Evolutionary conservation across 345 rosid genomes (phyloP), one percentile per base, ranked within the genome.

Genomic region (Pistacia atlantica): DNA sequence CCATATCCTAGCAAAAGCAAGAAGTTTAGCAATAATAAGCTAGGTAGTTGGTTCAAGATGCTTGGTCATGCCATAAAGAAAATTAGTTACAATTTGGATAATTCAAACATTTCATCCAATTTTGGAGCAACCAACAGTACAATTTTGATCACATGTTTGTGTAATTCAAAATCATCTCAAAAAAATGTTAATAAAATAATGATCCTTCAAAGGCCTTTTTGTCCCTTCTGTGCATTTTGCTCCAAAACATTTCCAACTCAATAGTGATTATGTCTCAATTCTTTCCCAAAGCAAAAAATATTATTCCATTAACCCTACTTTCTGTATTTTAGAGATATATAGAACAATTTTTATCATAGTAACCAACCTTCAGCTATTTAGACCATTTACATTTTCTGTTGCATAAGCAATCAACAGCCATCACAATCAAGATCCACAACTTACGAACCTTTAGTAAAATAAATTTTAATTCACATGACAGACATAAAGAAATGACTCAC

Each of bases 1-100:
- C 99, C 95, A 90, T 92, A 81, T 92, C 99, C 99, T 95, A 81
- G 61, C 61, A 80, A 70, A 83, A 67, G 71, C 18, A 59, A 73
- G 12, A 76, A 67, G 42, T 46, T 76, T 37, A 71, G 71, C 64
- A 13, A 20, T 62, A 35, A 51, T 35, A 11, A 51, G 33, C 63
- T 18, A 12, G 42, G 58, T 17, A 56, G 1, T 2, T 3, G 0
- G 17, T 4, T 66, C 31, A 25, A 57, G 61, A 74, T 17, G 14
- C 12, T 14, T 20, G 54, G 18, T 14, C 55, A 45, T 22, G 22
- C 11, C 20, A 12, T 25, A 5, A 9, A 16, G n/a, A 3, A 31
- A 54, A 69, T 13, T 69, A 6, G 46, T 17, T 4, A 37, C 54
- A 46, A 57, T 48, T 10, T 33, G 8, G 20, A 48, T 48, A 42